Evolutionary conservation across 495 filamentous ascomycete genomes (phyloP), one percentile per base, ranked within the genome.

Genomic region (Hyaloscypha hepaticicola): DNA sequence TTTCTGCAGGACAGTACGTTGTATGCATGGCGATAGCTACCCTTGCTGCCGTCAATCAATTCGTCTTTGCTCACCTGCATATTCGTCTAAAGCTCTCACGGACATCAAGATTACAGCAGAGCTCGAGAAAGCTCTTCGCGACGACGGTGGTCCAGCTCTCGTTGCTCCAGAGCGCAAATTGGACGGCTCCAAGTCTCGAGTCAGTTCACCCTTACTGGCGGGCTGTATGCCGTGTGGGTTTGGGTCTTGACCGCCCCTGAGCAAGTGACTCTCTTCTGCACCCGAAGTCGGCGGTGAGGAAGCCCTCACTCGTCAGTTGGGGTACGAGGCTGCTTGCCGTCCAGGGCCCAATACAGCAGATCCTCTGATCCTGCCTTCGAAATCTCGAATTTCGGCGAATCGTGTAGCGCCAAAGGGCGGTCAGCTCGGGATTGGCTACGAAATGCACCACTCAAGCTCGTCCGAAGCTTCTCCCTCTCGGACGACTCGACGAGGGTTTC

Each of bases 351-450:
- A 38, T 45, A 3, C 56, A 45, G 29, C n/a, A 41, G 45, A 60
- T 60, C 25, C 45, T 51, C n/a, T 22, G 45, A 60, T 60, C 25
- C 45, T 51, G 38, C 9, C 38, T 63, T 64, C 60, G 24, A 50
- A 58, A 61, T 65, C 33, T 65, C 58, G 48, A 49, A 1, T n/a
- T 25, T 65, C 57, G 9, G 49, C 66, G 61, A 69, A 69, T 69
- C 62, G 66, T 63, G 53, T 24, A 57, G 66, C 62, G 58, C 48
- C 33, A 69, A 69, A 62, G 31, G 63, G 66, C 66, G 66, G 66
- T 69, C 66, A 62, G 55, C 16, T 45, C 3, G 5, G 57, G 62
- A 69, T 66, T 65, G 66, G 63, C 31, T 41, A 45, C 28, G 19
- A 58, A 21, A 25, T 22, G 24, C 55, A 33, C 62, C 63, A 66